These are phyloP conservation scores for Penicillium ochrochloron DNA, from an alignment of 495 filamentous ascomycete genomes.

Conservation along the genomic window DNA sequence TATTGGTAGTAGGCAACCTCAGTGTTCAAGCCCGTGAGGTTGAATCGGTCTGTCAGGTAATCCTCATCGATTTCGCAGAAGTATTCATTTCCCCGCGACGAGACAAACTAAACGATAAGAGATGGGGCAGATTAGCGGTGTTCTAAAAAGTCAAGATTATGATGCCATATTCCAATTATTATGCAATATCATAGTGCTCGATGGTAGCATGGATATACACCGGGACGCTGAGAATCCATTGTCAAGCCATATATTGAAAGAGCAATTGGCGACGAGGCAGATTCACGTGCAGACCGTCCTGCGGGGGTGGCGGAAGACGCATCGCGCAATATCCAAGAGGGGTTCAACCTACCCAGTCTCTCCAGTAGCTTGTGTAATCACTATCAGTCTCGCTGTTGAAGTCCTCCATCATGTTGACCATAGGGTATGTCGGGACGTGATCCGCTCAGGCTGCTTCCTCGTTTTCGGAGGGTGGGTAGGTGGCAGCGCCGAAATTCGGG, in stretches of 20 bases:
- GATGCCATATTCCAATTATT: background rate
- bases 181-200: background rate
- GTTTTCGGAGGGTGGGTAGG: slow-evolving; percentile 17
- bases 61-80: slow-evolving; percentile 99
- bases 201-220: background rate
- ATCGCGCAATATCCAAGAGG: slow-evolving; percentile 8
- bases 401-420: slow-evolving; percentile 74
- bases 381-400: slow-evolving; percentile 97
- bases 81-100: slow-evolving; percentile 96
- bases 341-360: slow-evolving; percentile 85
- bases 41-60: slow-evolving; percentile 97
- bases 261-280: background rate
- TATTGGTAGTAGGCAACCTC: slow-evolving; percentile 99
- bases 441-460: slow-evolving; percentile 15
- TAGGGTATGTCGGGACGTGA: background rate
- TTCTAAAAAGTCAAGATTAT: background rate
- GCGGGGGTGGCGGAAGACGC: slow-evolving; percentile 11
- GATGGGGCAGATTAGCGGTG: slow-evolving; percentile 22
- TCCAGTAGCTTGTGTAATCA: slow-evolving; percentile 99
- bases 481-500: slow-evolving; percentile 40
- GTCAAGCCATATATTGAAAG: background rate
- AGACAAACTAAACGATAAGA: slow-evolving; percentile 77
- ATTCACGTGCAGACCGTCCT: background rate
- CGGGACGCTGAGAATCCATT: background rate
- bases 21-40: slow-evolving; percentile 93